Evolutionary conservation across 2,329 filamentous ascomycete species (phyloP).

Genomic region (Colletotrichum salicis): DNA sequence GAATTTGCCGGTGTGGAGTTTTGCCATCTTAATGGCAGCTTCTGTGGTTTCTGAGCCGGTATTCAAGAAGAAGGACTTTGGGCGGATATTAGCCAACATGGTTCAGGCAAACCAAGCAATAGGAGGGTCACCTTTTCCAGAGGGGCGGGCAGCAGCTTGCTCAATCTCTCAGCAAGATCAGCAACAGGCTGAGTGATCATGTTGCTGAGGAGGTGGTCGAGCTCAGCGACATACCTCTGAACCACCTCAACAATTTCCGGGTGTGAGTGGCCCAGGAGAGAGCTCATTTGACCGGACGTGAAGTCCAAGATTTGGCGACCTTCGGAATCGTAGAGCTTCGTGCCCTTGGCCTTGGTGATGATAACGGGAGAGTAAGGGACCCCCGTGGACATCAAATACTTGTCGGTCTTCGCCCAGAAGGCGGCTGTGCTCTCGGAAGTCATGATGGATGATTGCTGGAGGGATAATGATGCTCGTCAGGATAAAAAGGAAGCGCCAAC

Average conservation of each 20-base stretch:
- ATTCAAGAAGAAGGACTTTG: conserved; percentile 62
- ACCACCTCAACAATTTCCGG: conserved; percentile 66
- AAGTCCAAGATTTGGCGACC: conserved; percentile 64
- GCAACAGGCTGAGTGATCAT: conserved; percentile 68
- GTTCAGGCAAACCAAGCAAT: not conserved
- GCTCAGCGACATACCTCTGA: conserved; percentile 54
- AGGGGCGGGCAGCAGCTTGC: conserved; percentile 54
- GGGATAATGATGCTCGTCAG: not conserved
- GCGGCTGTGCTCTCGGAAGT: conserved; percentile 26
- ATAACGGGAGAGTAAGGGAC: conserved; percentile 51
- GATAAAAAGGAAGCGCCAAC: not conserved
- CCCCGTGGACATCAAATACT: conserved; percentile 55
- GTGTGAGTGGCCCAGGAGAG: conserved; percentile 66
- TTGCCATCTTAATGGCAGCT: conserved; percentile 72
- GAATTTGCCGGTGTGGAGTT: conserved; percentile 70
- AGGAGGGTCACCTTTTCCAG: conserved; percentile 52
- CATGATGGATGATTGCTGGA: conserved; percentile 2
- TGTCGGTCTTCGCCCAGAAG: conserved; percentile 49
- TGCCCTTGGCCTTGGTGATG: conserved; percentile 57
- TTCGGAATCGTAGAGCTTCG: conserved; percentile 54
- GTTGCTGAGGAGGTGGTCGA: conserved; percentile 67
- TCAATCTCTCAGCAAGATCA: conserved; percentile 60
- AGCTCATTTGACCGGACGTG: conserved; percentile 70
- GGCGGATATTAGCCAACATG: not conserved
- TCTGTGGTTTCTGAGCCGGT: conserved; percentile 67